Percentiles rank a stretch among this genome's conserved stretches.
These are phyloP conservation scores for Amorphotheca resinae DNA, from an alignment of 495 filamentous ascomycete genomes.

Conservation along the genomic window DNA sequence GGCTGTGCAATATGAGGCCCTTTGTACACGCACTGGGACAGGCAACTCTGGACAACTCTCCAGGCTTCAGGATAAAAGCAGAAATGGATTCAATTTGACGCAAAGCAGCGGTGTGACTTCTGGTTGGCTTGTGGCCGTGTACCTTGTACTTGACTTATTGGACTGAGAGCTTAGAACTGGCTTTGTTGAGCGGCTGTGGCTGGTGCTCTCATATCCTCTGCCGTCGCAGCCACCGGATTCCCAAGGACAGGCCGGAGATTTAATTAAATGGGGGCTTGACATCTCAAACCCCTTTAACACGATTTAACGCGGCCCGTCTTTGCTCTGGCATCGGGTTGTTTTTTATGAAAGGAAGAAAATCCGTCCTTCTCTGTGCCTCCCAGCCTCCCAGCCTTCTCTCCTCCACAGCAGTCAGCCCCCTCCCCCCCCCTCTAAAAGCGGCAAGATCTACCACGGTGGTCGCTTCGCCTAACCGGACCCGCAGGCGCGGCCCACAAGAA, in stretches of 20 bases:
- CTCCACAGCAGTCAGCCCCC: neutral
- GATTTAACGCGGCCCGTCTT: too few species aligned
- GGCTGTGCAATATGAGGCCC: too few species aligned
- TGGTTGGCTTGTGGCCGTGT: too few species aligned
- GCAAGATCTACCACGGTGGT: slow-evolving; percentile 15
- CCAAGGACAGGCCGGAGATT: neutral
- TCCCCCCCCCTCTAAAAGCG: slow-evolving; percentile 17
- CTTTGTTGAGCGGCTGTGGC: too few species aligned
- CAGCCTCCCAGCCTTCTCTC: neutral
- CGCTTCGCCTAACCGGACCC: slow-evolving; percentile 15
- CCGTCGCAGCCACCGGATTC: neutral
- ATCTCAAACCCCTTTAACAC: too few species aligned
- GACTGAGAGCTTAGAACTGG: too few species aligned
- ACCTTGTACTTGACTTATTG: too few species aligned
- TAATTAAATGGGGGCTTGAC: too few species aligned
- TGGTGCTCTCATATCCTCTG: neutral
- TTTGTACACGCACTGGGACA: too few species aligned
- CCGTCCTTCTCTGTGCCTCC: neutral
- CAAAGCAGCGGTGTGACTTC: slow-evolving; percentile 4
- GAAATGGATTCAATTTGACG: neutral
- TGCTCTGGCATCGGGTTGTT: too few species aligned
- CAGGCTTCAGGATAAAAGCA: slow-evolving; percentile 14
- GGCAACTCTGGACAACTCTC: too few species aligned
- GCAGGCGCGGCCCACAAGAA: slow-evolving; percentile 16
- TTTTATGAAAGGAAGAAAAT: too few species aligned